phyloP scores from a whole-genome alignment of 768 basidiomycete genomes.

The Polyporus arcularius region DNA sequence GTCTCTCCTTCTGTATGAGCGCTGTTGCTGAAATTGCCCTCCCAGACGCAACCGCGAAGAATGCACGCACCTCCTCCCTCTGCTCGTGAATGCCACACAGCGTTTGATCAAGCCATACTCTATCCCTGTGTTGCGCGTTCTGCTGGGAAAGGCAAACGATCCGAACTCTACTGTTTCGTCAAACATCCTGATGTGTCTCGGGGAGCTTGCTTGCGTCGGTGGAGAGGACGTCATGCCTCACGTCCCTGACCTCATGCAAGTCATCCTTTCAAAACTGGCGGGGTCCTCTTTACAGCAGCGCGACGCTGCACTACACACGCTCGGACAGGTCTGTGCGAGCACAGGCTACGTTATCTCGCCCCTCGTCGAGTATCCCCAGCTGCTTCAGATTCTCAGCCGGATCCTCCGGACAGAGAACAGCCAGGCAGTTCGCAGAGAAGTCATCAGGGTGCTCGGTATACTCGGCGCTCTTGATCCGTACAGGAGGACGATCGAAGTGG shows the following conservation, averaged over 20 bases:
- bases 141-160: constrained; percentile 88
- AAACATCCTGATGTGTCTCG: constrained; percentile 90
- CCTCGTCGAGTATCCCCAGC: constrained; percentile 86
- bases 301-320: constrained; percentile 90
- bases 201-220: constrained; percentile 89
- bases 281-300: constrained; percentile 88
- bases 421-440: constrained; percentile 75
- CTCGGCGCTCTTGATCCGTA: constrained; percentile 97
- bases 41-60: constrained; percentile 85
- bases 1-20: neutral
- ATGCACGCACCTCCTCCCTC: constrained; percentile 84
- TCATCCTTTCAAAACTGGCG: constrained; percentile 86
- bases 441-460: constrained; percentile 93
- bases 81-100: constrained; percentile 91
- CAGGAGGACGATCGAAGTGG: constrained; percentile 75
- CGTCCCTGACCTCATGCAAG: constrained; percentile 85
- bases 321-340: constrained; percentile 94
- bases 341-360: constrained; percentile 94
- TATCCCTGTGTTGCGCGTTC: constrained; percentile 89
- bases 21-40: constrained; percentile 5
- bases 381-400: constrained; percentile 81
- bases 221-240: constrained; percentile 88
- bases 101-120: constrained; percentile 96
- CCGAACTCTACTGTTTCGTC: constrained; percentile 85
- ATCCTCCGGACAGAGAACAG: constrained; percentile 83